Percentiles rank a stretch among this genome's conserved stretches.
Conservation (phyloP, 306 rosid species). For the Fragaria vesca region DNA sequence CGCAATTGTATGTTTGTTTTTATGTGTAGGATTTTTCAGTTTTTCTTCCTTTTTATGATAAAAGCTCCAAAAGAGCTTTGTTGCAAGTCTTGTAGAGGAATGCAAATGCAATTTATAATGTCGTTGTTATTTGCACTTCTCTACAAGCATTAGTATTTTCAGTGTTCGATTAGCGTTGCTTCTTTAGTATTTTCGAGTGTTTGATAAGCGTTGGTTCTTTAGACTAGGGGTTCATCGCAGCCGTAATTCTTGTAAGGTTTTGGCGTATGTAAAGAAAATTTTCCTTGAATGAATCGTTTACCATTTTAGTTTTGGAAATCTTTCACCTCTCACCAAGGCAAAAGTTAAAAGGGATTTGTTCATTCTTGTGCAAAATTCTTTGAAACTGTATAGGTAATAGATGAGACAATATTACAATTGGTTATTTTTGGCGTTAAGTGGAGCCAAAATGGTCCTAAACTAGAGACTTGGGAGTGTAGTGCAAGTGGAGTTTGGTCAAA, state of each 20-base stretch:
- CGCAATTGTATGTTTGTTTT: background rate
- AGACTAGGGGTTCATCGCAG: background rate
- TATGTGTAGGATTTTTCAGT: background rate
- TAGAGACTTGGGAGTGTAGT: background rate
- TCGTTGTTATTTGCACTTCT: background rate
- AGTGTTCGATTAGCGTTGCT: too few species aligned
- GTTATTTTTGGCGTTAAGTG: background rate
- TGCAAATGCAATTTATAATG: background rate
- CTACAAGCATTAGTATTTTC: background rate
- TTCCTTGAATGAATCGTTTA: background rate
- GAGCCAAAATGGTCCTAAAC: background rate
- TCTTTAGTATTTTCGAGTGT: background rate
- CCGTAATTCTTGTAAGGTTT: background rate
- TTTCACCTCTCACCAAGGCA: background rate
- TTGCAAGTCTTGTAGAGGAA: background rate
- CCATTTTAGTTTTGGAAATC: background rate
- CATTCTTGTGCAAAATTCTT: background rate
- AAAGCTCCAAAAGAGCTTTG: background rate
- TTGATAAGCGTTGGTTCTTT: background rate
- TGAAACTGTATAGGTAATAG: background rate
- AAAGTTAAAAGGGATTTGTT: background rate
- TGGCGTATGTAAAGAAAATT: background rate
- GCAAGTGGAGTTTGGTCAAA: constrained; percentile 34
- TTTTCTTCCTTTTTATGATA: background rate
- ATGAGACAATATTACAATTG: background rate